Base-by-base conservation (phyloP, 306 rosid species). In the Acacia crassicarpa region DNA sequence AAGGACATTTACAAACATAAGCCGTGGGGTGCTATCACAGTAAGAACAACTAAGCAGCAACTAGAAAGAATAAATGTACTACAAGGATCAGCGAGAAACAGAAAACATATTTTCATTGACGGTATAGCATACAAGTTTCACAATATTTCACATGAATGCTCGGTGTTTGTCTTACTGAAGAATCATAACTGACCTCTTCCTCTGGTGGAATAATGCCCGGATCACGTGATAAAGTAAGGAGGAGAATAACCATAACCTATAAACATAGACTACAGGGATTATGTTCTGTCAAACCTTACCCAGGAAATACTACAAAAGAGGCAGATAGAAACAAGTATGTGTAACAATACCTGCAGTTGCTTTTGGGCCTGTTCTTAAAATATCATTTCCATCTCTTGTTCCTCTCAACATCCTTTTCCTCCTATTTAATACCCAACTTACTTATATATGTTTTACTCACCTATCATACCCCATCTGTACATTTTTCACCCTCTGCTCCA, bases 51-150 rank as follows among this genome's bases (percentile, higher is more conserved):
- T 30, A 30, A 30, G 32, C 32, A 30, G 32, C 32, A 30, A 30
- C 32, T 30, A 30, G 32, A 30, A 30, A 30, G 32, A 30, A 30
- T 30, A 30, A 30, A 9, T 32, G 66, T 74, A 41, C 45, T 33
- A 33, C 10, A 53, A 53, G 62, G 78, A 74, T 30, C 16, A 10
- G 19, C 38, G n/a, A 30, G 66, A 53, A 51, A 35, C 20, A 43
- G 41, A 32, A 19, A 35, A 51, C 19, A 23, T 53, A 3, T 17
- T 72, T 51, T 19, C 62, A 20, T 53, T 19, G 97, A 33, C 95
- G 97, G 82, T 90, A 94, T 58, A 94, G 88, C 97, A 92, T 94
- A 79, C 2, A 27, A 27, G 27, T 30, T 30, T 30, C 32, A 30
- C 27, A 27, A 27, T 27, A 27, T 27, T 27, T 0, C 27, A 27